Conservation (phyloP, 176 grass and related monocot genomes). For the Chrysopogon serrulatus region DNA sequence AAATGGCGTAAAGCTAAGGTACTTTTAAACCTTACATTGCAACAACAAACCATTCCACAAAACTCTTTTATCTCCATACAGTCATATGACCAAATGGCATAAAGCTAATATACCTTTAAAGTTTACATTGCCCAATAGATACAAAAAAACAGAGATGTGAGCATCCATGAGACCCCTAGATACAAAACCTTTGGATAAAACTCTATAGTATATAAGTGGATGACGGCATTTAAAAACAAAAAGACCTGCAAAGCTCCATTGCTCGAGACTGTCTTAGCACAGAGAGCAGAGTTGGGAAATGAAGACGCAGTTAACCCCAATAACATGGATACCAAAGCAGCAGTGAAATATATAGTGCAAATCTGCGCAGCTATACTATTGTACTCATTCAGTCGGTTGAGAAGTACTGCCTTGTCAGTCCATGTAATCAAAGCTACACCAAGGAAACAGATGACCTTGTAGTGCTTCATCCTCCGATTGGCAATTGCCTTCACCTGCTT, state of each 20-base stretch:
- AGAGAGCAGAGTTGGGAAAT: neutral
- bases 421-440: neutral
- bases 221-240: neutral
- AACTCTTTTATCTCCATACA: too few species aligned
- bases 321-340: neutral
- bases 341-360: fast-evolving
- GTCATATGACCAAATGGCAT: too few species aligned
- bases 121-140: neutral
- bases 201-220: fast-evolving
- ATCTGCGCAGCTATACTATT: neutral
- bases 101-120: too few species aligned
- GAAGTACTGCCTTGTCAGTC: neutral
- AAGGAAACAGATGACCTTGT: neutral
- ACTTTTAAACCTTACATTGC: too few species aligned
- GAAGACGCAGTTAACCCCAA: neutral
- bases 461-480: neutral
- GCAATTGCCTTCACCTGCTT: neutral
- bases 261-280: neutral
- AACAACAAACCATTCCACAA: too few species aligned
- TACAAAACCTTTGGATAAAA: neutral
- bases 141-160: neutral
- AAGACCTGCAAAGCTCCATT: neutral
- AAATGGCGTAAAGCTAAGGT: too few species aligned
- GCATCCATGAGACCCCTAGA: neutral
- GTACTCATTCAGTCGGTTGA: neutral